Conservation (phyloP, 768 basidiomycete genomes). For the Tricholoma terreum region DNA sequence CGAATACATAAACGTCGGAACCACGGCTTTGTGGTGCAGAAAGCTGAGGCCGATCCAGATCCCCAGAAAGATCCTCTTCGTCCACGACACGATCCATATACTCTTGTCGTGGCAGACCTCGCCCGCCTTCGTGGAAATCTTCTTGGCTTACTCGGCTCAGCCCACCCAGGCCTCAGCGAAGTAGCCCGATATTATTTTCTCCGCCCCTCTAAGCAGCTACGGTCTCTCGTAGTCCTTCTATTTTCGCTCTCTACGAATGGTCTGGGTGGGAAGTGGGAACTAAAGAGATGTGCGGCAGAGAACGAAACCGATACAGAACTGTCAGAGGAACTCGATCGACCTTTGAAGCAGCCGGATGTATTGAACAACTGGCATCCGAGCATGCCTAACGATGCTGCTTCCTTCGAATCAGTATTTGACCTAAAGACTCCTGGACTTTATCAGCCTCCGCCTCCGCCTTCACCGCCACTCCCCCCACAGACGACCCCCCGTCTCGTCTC, state of each 20-base stretch:
- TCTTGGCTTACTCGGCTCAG: conserved; percentile 76
- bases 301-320: conserved; percentile 53
- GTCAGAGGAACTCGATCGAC: conserved; percentile 64
- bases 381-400: conserved; percentile 74
- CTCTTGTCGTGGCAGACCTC: conserved; percentile 72
- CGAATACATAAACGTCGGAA: conserved; percentile 32
- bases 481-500: conserved; percentile 22
- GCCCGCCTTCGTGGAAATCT: conserved; percentile 66
- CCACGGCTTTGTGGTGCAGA: conserved; percentile 40
- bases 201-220: conserved; percentile 85
- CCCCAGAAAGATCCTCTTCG: conserved; percentile 22
- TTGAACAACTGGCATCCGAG: conserved; percentile 89
- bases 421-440: conserved; percentile 39
- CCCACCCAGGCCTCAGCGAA: conserved; percentile 83
- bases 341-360: conserved; percentile 76
- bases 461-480: conserved; percentile 20
- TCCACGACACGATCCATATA: conserved; percentile 58
- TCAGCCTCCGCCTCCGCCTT: conserved; percentile 30
- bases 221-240: conserved; percentile 86
- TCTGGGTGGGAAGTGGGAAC: conserved; percentile 61
- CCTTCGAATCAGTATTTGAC: conserved; percentile 59
- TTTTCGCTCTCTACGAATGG: conserved; percentile 94
- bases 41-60: conserved; percentile 29
- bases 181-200: conserved; percentile 93
- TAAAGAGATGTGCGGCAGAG: conserved; percentile 58